Conservation (phyloP, 345 rosid species). For the Rhodomyrtus tomentosa region DNA sequence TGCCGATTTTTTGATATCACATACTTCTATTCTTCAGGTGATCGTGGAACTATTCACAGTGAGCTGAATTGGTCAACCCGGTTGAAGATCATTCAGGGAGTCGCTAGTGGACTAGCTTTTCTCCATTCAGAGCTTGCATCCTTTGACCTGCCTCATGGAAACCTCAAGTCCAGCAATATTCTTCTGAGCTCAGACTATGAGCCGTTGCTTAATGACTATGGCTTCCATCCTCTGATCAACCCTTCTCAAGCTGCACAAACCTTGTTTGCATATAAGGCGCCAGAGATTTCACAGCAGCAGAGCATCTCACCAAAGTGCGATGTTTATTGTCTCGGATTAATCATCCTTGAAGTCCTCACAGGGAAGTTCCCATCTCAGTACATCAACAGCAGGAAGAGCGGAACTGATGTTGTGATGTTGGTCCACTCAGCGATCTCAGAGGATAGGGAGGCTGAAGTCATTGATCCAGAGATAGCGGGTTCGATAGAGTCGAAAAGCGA, state of each 20-base stretch:
- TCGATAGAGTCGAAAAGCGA: slow-evolving; percentile 9
- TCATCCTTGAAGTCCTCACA: slow-evolving; percentile 64
- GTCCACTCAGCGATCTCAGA: slow-evolving; percentile 24
- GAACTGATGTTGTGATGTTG: slow-evolving; percentile 52
- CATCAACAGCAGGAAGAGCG: slow-evolving; percentile 27
- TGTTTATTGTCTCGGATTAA: slow-evolving; percentile 61
- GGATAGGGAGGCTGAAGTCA: slow-evolving; percentile 37
- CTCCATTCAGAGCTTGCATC: slow-evolving; percentile 37
- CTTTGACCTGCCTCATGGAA: slow-evolving; percentile 62
- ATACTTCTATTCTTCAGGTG: not conserved
- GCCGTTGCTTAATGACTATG: slow-evolving; percentile 56
- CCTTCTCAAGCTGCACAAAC: slow-evolving; percentile 15
- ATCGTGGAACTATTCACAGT: slow-evolving; percentile 18
- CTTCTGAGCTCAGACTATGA: slow-evolving; percentile 45
- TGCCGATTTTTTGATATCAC: not conserved
- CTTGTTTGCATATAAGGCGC: slow-evolving; percentile 50
- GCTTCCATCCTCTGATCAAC: slow-evolving; percentile 29
- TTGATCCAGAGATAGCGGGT: slow-evolving; percentile 51
- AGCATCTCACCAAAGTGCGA: slow-evolving; percentile 47
- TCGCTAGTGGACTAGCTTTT: slow-evolving; percentile 49
- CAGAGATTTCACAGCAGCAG: slow-evolving; percentile 24
- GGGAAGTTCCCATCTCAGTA: slow-evolving; percentile 60
- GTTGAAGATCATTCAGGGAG: slow-evolving; percentile 44
- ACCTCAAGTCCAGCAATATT: slow-evolving; percentile 74
- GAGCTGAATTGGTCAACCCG: slow-evolving; percentile 52